Percentiles rank a stretch among this genome's conserved stretches.
These are phyloP conservation scores for Acer saccharum DNA, from an alignment of 345 rosid genomes.

Conservation along the genomic window DNA sequence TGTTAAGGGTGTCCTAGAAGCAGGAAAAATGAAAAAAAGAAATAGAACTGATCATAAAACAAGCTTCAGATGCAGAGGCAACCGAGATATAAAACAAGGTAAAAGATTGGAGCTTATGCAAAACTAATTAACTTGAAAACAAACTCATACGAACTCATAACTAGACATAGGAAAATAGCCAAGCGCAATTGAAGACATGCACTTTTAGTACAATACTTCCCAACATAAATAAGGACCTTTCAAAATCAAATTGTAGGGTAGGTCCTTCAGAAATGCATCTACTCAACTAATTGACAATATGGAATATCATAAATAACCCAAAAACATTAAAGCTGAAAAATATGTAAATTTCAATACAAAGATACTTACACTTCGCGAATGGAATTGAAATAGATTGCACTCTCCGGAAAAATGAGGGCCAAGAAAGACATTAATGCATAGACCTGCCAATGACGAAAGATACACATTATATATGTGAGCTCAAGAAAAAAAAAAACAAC, in stretches of 20 bases:
- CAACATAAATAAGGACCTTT: neutral
- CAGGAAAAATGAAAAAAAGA: neutral
- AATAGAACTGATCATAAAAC: neutral
- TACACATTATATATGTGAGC: neutral
- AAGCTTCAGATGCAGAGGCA: slow-evolving; percentile 1
- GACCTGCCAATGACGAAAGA: slow-evolving; percentile 48
- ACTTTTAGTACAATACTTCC: neutral
- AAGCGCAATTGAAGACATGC: neutral
- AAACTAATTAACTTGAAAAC: neutral
- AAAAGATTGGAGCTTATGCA: neutral
- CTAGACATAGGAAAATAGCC: neutral
- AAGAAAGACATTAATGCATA: slow-evolving; percentile 91
- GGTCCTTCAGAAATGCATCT: neutral
- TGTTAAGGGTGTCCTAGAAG: neutral
- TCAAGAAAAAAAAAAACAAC: too few species aligned
- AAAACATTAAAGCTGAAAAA: neutral
- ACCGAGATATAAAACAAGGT: neutral
- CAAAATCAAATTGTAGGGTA: neutral
- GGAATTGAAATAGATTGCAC: slow-evolving; percentile 91
- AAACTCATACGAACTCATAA: neutral
- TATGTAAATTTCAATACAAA: neutral
- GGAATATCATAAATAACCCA: neutral
- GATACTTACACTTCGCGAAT: slow-evolving; percentile 91
- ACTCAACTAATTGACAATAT: neutral
- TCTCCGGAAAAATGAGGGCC: slow-evolving; percentile 69